These are phyloP conservation scores for Camellia granthamiana DNA, from an alignment of 148 eudicot species.

Conservation along the genomic window DNA sequence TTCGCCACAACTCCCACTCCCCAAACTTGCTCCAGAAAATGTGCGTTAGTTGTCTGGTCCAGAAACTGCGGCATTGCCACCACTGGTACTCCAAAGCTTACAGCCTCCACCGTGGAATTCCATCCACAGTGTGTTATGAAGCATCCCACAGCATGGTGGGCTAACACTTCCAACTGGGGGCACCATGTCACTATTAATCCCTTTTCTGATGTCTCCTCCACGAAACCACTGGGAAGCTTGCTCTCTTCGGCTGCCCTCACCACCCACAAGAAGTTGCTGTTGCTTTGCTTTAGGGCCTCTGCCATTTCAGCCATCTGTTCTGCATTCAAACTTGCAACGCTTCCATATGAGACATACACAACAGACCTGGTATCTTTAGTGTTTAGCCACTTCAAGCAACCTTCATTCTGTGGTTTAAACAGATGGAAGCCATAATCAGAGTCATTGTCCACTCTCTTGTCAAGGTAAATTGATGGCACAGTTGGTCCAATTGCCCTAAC, in stretches of 20 bases:
- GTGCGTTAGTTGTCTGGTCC: constrained; percentile 37
- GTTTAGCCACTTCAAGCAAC: constrained; percentile 32
- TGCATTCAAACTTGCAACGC: constrained; percentile 24
- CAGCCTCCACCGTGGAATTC: constrained; percentile 36
- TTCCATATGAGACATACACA: constrained; percentile 35
- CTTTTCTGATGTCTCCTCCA: constrained; percentile 16
- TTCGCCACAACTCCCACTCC: constrained; percentile 31
- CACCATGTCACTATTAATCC: constrained; percentile 39
- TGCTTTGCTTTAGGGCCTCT: constrained; percentile 25
- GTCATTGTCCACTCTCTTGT: constrained; percentile 5
- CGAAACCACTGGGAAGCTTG: constrained; percentile 34
- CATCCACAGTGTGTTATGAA: constrained; percentile 44
- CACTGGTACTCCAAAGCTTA: constrained; percentile 30
- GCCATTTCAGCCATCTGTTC: constrained; percentile 33
- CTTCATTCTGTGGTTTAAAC: not conserved
- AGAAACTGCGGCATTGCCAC: constrained; percentile 34
- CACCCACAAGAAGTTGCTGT: constrained; percentile 30
- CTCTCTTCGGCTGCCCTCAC: constrained; percentile 16
- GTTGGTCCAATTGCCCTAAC: constrained; percentile 8
- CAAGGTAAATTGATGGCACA: constrained; percentile 5
- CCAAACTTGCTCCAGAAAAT: constrained; percentile 36
- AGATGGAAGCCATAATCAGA: constrained; percentile 1
- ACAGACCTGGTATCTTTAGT: constrained; percentile 15
- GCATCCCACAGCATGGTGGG: constrained; percentile 33
- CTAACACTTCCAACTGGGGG: constrained; percentile 33